Conservation (phyloP, 768 basidiomycete species). For the Pleurotus tuoliensis region DNA sequence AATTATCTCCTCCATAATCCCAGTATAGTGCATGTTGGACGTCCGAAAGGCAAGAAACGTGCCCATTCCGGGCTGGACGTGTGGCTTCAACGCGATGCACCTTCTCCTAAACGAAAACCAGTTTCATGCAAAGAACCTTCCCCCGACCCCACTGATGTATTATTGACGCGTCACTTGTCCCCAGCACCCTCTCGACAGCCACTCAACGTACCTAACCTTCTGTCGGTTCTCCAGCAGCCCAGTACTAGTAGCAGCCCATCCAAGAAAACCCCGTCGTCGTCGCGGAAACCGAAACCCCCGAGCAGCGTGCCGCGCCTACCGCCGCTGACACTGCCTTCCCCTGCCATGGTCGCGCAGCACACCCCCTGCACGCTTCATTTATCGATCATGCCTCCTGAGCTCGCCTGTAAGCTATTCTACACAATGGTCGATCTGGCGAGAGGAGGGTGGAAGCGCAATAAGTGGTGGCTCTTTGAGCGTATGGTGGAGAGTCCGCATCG, state of each 20-base stretch:
- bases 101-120: conserved; percentile 16
- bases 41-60: conserved; percentile 39
- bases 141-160: background rate
- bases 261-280: background rate
- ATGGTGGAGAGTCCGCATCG: conserved; percentile 81
- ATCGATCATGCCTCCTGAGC: conserved; percentile 65
- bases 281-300: conserved; percentile 24
- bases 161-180: background rate
- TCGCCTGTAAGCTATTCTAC: conserved; percentile 74
- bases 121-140: background rate
- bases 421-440: conserved; percentile 47
- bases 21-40: no score
- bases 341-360: conserved; percentile 61
- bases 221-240: conserved; percentile 50
- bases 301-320: conserved; percentile 36
- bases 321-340: conserved; percentile 62
- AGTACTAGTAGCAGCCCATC: background rate
- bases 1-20: conserved; percentile 23
- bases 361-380: conserved; percentile 74
- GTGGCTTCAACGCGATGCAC: conserved; percentile 43
- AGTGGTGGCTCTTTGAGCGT: conserved; percentile 83
- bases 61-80: conserved; percentile 44
- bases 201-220: conserved; percentile 38
- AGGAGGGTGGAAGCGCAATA: conserved; percentile 60
- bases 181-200: background rate